phyloP scores from a whole-genome alignment of 208 protist species.

The Acanthamoeba comandoni region DNA sequence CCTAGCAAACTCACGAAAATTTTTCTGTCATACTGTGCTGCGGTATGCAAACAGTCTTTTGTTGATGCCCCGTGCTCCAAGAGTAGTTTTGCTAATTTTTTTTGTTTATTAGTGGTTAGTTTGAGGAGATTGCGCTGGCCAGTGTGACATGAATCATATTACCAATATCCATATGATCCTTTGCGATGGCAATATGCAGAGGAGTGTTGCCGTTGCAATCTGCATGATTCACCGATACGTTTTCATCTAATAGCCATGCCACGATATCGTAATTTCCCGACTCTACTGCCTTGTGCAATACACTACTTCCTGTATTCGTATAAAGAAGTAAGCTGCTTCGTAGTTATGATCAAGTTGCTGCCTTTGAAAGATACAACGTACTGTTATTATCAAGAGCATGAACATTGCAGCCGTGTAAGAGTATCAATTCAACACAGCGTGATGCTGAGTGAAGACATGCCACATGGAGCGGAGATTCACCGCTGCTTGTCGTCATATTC shows the following conservation, averaged over 20 bases:
- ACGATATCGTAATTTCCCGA: slow-evolving; percentile 32
- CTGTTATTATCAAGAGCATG: not conserved
- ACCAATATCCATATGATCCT: slow-evolving; percentile 55
- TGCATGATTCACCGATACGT: not conserved
- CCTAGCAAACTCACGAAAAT: slow-evolving; percentile 7
- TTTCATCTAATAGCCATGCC: slow-evolving; percentile 39
- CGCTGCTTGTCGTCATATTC: not conserved
- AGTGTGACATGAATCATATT: no score
- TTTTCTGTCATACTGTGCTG: slow-evolving; percentile 18
- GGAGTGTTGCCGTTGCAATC: slow-evolving; percentile 16
- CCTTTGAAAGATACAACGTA: no score
- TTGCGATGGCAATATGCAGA: slow-evolving; percentile 40
- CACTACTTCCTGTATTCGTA: not conserved
- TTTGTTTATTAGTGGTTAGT: no score
- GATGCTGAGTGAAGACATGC: not conserved
- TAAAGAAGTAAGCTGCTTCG: no score
- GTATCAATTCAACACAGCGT: slow-evolving; percentile 33
- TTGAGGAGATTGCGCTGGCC: no score
- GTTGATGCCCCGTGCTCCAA: slow-evolving; percentile 46
- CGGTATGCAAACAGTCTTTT: not conserved
- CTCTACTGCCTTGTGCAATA: slow-evolving; percentile 31
- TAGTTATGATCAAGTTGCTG: no score
- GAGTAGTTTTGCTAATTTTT: slow-evolving; percentile 39
- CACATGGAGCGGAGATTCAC: slow-evolving; percentile 20
- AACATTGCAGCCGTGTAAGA: slow-evolving; percentile 46